phyloP scores from a whole-genome alignment of 768 basidiomycete species.

The Termitomyces sp. region DNA sequence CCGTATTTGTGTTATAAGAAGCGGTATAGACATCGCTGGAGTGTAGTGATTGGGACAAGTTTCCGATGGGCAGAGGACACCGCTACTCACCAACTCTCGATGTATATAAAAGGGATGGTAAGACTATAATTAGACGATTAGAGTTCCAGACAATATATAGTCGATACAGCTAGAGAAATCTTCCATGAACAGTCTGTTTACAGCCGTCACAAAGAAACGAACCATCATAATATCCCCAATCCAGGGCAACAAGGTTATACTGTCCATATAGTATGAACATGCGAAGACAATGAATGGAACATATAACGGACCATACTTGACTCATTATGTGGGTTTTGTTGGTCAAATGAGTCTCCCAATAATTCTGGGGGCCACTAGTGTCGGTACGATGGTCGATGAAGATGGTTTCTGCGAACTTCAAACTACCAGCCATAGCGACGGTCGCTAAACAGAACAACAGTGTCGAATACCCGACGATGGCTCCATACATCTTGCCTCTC shows the following conservation, averaged over 20 bases:
- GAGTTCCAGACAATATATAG: slow-evolving; percentile 12
- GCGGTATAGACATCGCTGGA: slow-evolving; percentile 17
- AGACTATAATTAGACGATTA: slow-evolving; percentile 7
- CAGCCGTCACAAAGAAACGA: not conserved
- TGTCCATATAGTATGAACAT: not conserved
- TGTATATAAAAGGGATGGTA: slow-evolving; percentile 13
- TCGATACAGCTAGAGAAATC: slow-evolving; percentile 13
- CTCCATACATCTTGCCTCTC: slow-evolving; percentile 15
- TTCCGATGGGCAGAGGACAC: not conserved
- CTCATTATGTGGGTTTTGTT: slow-evolving; percentile 14
- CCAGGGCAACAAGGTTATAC: slow-evolving; percentile 15
- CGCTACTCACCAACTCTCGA: slow-evolving; percentile 11
- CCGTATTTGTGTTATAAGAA: slow-evolving; percentile 13
- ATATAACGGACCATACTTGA: slow-evolving; percentile 10
- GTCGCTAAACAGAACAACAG: slow-evolving; percentile 14
- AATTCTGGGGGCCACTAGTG: slow-evolving; percentile 2
- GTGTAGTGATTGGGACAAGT: not conserved
- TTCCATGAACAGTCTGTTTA: not conserved
- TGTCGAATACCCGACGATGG: slow-evolving; percentile 14
- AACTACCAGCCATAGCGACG: slow-evolving; percentile 13
- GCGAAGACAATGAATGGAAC: not conserved
- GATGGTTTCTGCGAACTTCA: slow-evolving; percentile 14
- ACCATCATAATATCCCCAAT: slow-evolving; percentile 18
- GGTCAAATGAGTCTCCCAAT: slow-evolving; percentile 1
- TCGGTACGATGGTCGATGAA: slow-evolving; percentile 11